Percentiles rank a stretch among this genome's conserved stretches.
phyloP scores from a whole-genome alignment of 2,329 filamentous ascomycete genomes.

The Aspergillus sp. region DNA sequence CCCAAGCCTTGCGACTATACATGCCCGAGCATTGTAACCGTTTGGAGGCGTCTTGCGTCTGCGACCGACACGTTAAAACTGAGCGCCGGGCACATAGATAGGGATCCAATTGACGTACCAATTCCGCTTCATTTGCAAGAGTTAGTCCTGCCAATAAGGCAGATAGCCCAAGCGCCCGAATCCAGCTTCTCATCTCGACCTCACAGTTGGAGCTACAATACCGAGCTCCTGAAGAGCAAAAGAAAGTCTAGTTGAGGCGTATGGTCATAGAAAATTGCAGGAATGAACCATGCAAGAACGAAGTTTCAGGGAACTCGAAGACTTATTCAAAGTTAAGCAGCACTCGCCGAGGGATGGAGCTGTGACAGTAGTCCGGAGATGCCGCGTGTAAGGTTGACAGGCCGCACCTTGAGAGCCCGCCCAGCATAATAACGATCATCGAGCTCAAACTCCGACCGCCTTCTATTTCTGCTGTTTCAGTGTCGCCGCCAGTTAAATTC shows the following conservation, averaged over 20 bases:
- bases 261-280: constrained; percentile 21
- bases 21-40: constrained; percentile 86
- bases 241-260: constrained; percentile 13
- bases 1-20: constrained; percentile 90
- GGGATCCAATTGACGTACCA: constrained; percentile 35
- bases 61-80: constrained; percentile 5
- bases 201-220: constrained; percentile 23
- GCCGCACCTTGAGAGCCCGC: constrained; percentile 7
- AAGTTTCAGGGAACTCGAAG: constrained; percentile 1
- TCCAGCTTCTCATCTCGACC: constrained; percentile 42
- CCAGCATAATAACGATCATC: constrained; percentile 23
- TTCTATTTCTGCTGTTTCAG: neutral
- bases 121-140: constrained; percentile 47
- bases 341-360: constrained; percentile 2
- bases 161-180: constrained; percentile 36
- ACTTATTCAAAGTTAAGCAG: constrained; percentile 8
- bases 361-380: constrained; percentile 17
- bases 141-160: constrained; percentile 39
- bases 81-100: neutral
- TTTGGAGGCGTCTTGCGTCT: constrained; percentile 76
- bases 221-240: constrained; percentile 23
- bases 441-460: constrained; percentile 18
- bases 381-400: constrained; percentile 21
- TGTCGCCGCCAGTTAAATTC: constrained; percentile 19
- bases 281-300: neutral